These are phyloP conservation scores for Boletellus dicymbophilus DNA, from an alignment of 1,284 basidiomycete genomes.

Conservation along the genomic window DNA sequence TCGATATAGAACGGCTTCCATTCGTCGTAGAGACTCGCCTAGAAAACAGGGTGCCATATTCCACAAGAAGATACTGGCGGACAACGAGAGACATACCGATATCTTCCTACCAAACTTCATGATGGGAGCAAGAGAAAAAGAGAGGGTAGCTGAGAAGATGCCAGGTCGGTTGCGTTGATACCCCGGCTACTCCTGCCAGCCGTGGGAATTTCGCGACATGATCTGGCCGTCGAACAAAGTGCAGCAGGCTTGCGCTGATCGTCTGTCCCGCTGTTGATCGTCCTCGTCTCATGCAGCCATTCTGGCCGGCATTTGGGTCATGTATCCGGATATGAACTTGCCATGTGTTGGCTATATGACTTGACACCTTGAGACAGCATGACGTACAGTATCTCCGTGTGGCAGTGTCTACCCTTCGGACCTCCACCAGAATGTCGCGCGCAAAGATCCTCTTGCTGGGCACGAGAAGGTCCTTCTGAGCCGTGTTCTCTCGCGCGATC, in stretches of 20 bases:
- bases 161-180: no score
- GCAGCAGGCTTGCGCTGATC: no score
- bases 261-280: no score
- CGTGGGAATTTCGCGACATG: background rate
- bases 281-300: no score
- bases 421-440: no score
- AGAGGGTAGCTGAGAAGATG: background rate
- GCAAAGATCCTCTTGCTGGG: slow-evolving; percentile 82
- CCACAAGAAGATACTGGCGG: background rate
- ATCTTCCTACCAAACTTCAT: slow-evolving; percentile 95
- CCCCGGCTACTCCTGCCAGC: background rate
- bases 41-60: slow-evolving; percentile 1
- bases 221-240: background rate
- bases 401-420: no score
- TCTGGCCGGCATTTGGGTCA: no score
- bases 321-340: no score
- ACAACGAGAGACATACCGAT: slow-evolving; percentile 52
- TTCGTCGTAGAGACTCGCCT: slow-evolving; percentile 87
- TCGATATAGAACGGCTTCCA: slow-evolving; percentile 91
- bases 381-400: no score
- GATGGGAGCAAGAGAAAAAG: background rate
- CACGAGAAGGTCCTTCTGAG: slow-evolving; percentile 63
- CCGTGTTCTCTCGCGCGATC: background rate
- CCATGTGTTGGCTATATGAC: no score
- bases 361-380: no score